phyloP scores from a whole-genome alignment of 73 alveolate genomes.

The Tetrahymena thermophila region DNA sequence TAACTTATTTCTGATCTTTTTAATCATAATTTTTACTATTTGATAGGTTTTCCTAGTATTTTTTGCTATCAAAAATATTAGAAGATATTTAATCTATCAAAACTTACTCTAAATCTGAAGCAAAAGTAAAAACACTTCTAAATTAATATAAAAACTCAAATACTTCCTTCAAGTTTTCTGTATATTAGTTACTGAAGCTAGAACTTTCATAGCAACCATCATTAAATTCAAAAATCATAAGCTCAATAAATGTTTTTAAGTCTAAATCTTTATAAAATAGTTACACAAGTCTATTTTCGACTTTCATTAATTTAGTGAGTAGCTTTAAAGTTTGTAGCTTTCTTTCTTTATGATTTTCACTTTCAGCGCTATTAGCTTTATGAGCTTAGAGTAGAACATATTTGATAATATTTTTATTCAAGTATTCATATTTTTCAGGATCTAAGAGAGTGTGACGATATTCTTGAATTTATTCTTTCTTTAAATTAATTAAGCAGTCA shows the following conservation, averaged over 20 bases:
- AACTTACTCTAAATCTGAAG: neutral
- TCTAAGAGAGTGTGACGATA: neutral
- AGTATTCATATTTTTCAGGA: neutral
- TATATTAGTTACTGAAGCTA: neutral
- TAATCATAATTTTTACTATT: neutral
- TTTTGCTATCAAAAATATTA: neutral
- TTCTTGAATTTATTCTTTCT: neutral
- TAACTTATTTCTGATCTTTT: neutral
- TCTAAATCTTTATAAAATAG: neutral
- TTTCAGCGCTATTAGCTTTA: neutral
- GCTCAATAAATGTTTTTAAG: neutral
- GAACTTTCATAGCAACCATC: neutral
- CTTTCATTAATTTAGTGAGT: neutral
- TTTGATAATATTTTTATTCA: neutral
- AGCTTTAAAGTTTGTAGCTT: neutral
- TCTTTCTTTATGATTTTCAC: neutral
- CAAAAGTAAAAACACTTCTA: neutral
- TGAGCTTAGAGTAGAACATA: neutral
- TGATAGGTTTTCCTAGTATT: neutral
- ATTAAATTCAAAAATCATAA: neutral
- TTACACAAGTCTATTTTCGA: neutral
- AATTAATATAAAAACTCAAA: neutral
- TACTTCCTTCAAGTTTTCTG: neutral
- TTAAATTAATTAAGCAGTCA: neutral
- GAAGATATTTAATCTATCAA: neutral